A percentile compares a stretch with the other conserved stretches of the same genome.
phyloP scores from a whole-genome alignment of 139 green algal species.

The Chlamydomonas sphaeroides region DNA sequence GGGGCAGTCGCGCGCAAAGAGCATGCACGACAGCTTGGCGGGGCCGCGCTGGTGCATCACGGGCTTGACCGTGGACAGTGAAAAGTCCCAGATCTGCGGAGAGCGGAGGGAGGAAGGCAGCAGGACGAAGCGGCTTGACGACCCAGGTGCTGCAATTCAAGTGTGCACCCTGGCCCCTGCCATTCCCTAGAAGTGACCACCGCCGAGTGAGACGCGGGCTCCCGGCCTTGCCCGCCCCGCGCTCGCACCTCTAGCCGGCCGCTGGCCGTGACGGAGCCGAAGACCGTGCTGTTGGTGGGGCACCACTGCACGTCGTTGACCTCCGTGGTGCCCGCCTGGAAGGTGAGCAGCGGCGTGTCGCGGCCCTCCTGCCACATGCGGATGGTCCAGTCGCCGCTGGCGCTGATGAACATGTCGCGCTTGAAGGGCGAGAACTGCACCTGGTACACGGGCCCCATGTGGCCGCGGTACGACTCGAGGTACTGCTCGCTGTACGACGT shows the following conservation, averaged over 20 bases:
- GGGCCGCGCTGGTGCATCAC: conserved; percentile 65
- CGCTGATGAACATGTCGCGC: conserved; percentile 76
- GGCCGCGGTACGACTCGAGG: conserved; percentile 78
- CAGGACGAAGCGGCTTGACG: too few species aligned
- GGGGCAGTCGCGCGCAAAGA: conserved; percentile 68
- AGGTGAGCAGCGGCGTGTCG: conserved; percentile 69
- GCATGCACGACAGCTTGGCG: conserved; percentile 60
- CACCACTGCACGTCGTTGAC: conserved; percentile 84
- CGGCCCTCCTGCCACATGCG: conserved; percentile 78
- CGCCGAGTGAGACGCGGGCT: too few species aligned
- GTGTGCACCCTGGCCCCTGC: too few species aligned
- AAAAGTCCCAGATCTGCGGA: conserved; percentile 84
- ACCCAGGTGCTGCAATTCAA: too few species aligned
- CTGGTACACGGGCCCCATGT: conserved; percentile 83
- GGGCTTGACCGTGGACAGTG: conserved; percentile 77
- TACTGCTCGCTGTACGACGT: conserved; percentile 87
- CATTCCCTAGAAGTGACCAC: too few species aligned
- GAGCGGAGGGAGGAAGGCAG: neutral
- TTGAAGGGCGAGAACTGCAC: conserved; percentile 83
- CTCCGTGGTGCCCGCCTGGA: conserved; percentile 56
- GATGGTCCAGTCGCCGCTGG: conserved; percentile 84
- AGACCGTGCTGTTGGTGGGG: conserved; percentile 81
- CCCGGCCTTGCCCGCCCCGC: neutral
- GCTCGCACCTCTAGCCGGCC: conserved; percentile 75
- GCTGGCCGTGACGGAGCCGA: conserved; percentile 76